Evolutionary conservation across 31 red algal species (phyloP).

Genomic region (Bonnemaisonia californica): DNA sequence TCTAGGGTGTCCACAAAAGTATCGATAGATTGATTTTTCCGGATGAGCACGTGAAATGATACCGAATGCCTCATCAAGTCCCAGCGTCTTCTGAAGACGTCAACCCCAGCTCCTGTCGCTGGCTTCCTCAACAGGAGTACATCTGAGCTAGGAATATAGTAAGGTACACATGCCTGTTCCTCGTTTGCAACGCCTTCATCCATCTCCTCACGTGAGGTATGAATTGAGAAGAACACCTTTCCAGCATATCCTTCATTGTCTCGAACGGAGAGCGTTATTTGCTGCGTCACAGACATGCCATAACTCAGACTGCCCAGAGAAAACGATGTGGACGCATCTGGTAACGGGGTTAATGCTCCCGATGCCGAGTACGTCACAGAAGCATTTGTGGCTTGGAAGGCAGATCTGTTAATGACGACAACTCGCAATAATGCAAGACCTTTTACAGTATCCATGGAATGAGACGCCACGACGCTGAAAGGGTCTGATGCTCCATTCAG

Average conservation of each 20-base stretch:
- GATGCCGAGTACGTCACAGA: constrained; percentile 44
- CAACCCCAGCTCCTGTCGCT: constrained; percentile 47
- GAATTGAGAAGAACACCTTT: constrained; percentile 56
- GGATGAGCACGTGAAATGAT: constrained; percentile 53
- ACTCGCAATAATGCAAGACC: constrained; percentile 48
- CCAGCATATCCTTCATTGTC: constrained; percentile 53
- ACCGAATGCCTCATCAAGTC: constrained; percentile 63
- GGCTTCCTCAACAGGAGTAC: constrained; percentile 62
- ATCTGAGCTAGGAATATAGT: constrained; percentile 74
- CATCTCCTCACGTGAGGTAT: constrained; percentile 18
- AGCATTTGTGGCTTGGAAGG: constrained; percentile 33
- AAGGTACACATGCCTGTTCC: constrained; percentile 59
- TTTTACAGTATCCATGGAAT: constrained; percentile 75
- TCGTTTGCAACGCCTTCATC: constrained; percentile 10
- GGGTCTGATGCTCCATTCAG: constrained; percentile 66
- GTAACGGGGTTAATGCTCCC: constrained; percentile 56
- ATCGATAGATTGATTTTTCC: constrained; percentile 48
- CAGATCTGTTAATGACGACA: constrained; percentile 41
- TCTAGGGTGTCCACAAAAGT: constrained; percentile 57
- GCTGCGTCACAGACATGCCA: constrained; percentile 32
- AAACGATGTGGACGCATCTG: constrained; percentile 48
- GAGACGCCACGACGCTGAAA: constrained; percentile 65
- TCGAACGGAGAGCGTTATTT: constrained; percentile 41
- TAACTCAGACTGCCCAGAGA: constrained; percentile 43
- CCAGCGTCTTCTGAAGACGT: constrained; percentile 79